Base-by-base conservation (phyloP, 805 yeast species). In the Nakazawaea holstii region DNA sequence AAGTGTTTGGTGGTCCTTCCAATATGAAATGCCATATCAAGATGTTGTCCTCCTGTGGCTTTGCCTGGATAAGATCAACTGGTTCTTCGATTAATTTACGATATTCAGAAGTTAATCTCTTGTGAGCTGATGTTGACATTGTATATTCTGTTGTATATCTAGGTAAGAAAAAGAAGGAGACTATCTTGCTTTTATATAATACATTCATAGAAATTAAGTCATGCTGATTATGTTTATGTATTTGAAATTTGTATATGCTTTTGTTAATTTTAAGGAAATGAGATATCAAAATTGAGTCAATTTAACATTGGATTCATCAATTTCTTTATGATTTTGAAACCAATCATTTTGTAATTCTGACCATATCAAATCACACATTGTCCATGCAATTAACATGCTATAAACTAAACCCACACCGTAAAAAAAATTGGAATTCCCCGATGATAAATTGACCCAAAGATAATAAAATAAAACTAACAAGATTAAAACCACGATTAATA, bases 351-450 rank as follows among this genome's bases (percentile, higher is more conserved):
- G 76, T 46, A 90, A 62, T 54, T 81, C 77, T 1, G 87, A 87
- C 96, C 98, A 90, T 10, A 84, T 67, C 53, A 87, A 77, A 57
- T 94, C 98, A 43, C 44, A 37, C 15, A 48, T 42, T 1, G 50
- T 43, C 43, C 44, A 48, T 8, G 46, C 50, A 38, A 84, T 74
- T 14, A 90, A 58, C 2, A 87, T 70, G 0, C 87, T 82, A 64
- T 89, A 84, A 2, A 84, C 87, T 49, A 94, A 73, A 3, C 94
- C 88, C 57, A 94, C 86, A 35, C 98, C 97, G 68, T 92, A 94
- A 69, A 90, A 94, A 70, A 94, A 94, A 65, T 94, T 94, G 45
- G 97, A 83, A 67, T 94, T 94, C 27, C 99, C 99, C 30, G 94
- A 88, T 11, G 97, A 97, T 49, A 88, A 72, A 49, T 84, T 85